phyloP scores from a whole-genome alignment of 163 green algal species.

The Botryococcus braunii region DNA sequence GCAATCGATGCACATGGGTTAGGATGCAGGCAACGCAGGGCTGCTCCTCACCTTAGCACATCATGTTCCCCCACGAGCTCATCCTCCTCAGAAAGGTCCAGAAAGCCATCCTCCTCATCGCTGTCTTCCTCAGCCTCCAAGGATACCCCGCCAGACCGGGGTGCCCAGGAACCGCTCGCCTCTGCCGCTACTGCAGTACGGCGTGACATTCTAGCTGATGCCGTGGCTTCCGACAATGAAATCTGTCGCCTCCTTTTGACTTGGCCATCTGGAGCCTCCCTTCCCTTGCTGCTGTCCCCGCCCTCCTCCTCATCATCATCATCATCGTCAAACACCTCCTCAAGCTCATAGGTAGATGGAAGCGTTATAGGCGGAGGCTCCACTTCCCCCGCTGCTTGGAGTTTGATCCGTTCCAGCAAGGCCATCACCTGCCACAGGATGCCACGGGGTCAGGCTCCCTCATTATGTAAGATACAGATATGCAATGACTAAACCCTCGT shows the following conservation, averaged over 20 bases:
- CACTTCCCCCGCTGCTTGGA: slow-evolving; percentile 21
- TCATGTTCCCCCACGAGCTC: slow-evolving; percentile 2
- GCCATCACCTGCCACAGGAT: slow-evolving; percentile 17
- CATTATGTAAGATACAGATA: too few species aligned
- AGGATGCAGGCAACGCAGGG: too few species aligned
- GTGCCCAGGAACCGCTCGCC: not conserved
- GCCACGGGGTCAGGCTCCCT: too few species aligned
- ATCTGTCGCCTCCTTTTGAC: not conserved
- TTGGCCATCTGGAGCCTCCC: not conserved
- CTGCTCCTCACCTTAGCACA: too few species aligned
- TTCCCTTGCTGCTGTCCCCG: not conserved
- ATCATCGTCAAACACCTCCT: too few species aligned
- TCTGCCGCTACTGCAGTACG: not conserved
- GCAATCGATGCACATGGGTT: too few species aligned
- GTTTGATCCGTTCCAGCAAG: slow-evolving; percentile 26
- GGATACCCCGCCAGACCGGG: not conserved
- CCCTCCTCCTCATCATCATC: not conserved
- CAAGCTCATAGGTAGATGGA: not conserved
- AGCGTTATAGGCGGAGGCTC: slow-evolving; percentile 29
- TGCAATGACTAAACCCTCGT: too few species aligned
- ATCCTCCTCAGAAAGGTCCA: not conserved
- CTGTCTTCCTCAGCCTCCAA: slow-evolving; percentile 4
- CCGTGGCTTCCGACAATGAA: not conserved
- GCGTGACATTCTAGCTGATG: too few species aligned
- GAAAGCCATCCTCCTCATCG: slow-evolving; percentile 4